Conservation (phyloP, 2,329 filamentous ascomycete species). For the Ophiostoma sp. region DNA sequence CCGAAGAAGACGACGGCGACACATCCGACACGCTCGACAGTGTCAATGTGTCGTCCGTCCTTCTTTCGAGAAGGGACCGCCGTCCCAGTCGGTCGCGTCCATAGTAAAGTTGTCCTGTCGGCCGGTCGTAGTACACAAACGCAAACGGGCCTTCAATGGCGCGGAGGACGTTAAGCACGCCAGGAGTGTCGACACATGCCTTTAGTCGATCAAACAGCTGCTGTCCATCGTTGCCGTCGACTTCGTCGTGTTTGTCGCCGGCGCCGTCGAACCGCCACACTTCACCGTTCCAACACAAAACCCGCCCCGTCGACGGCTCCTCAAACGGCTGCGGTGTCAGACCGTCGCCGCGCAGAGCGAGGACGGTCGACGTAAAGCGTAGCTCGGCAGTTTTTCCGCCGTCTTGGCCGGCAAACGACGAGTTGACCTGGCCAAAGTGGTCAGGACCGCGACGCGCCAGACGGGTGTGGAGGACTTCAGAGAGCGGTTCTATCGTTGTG, state of each 20-base stretch:
- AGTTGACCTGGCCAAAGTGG: slow-evolving; percentile 49
- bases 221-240: slow-evolving; percentile 71
- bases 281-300: slow-evolving; percentile 97
- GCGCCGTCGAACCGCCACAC: slow-evolving; percentile 69
- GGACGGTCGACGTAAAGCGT: slow-evolving; percentile 77
- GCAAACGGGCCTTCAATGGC: slow-evolving; percentile 81
- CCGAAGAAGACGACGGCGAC: slow-evolving; percentile 33
- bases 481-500: slow-evolving; percentile 29
- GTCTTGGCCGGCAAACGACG: slow-evolving; percentile 27
- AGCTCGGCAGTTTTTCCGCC: slow-evolving; percentile 44
- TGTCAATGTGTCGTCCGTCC: slow-evolving; percentile 44
- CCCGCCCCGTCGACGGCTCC: slow-evolving; percentile 56
- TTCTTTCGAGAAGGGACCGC: slow-evolving; percentile 70
- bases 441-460: slow-evolving; percentile 62
- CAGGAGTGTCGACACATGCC: slow-evolving; percentile 38
- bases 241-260: slow-evolving; percentile 39
- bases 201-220: slow-evolving; percentile 63
- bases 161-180: slow-evolving; percentile 52
- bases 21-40: slow-evolving; percentile 71
- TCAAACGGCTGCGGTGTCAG: slow-evolving; percentile 72
- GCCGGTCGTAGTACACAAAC: slow-evolving; percentile 77
- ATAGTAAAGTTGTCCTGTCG: slow-evolving; percentile 67
- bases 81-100: slow-evolving; percentile 85
- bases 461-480: slow-evolving; percentile 44
- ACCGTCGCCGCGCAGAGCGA: slow-evolving; percentile 79